Evolutionary conservation across 257 asterid species (phyloP).

Genomic region (Plantago elongata): DNA sequence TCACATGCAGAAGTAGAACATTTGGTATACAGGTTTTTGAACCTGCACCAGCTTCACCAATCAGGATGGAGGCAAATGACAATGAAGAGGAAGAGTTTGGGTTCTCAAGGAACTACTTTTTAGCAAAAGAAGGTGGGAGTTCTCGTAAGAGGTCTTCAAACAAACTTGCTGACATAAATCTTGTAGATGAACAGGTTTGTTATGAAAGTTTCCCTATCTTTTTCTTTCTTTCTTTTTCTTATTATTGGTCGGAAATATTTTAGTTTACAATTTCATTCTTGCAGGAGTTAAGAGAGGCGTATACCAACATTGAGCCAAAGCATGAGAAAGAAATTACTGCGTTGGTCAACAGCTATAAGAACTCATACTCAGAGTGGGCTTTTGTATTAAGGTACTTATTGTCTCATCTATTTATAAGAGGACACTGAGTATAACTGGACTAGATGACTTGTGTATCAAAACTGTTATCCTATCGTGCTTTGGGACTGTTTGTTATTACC

Average conservation of each 20-base stretch:
- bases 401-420: too few relatives aligned
- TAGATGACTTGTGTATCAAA: too few relatives aligned
- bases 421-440: too few relatives aligned
- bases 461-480: too few relatives aligned
- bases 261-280: neutral
- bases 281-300: conserved; percentile 75
- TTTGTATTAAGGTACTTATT: conserved; percentile 45
- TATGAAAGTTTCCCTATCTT: neutral
- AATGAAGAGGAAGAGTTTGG: conserved; percentile 78
- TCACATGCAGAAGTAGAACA: too few relatives aligned
- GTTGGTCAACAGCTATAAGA: conserved; percentile 48
- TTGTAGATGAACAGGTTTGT: conserved; percentile 76
- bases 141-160: conserved; percentile 63
- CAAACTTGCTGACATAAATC: conserved; percentile 56
- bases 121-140: conserved; percentile 71
- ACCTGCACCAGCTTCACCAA: too few relatives aligned
- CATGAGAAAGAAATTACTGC: conserved; percentile 68
- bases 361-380: conserved; percentile 62
- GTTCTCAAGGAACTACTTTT: conserved; percentile 82
- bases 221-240: neutral
- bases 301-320: conserved; percentile 60
- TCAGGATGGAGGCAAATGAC: conserved; percentile 43
- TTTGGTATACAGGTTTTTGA: too few relatives aligned
- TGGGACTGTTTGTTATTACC: neutral
- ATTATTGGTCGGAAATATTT: neutral